phyloP scores from a whole-genome alignment of 257 asterid species.

The Primulina tabacum region DNA sequence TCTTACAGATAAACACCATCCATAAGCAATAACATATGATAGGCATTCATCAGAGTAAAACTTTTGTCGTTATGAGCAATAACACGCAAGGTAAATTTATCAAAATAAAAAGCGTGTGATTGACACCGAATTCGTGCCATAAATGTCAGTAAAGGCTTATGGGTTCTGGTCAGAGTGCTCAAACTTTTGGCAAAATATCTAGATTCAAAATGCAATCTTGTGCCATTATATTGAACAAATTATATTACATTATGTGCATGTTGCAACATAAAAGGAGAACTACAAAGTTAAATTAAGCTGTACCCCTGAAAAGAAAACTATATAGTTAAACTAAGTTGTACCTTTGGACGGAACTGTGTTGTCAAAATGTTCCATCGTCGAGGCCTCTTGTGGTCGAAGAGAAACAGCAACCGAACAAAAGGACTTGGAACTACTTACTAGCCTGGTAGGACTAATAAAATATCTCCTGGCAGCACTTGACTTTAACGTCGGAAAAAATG shows the following conservation, averaged over 20 bases:
- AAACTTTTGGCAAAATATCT: slow-evolving; percentile 5
- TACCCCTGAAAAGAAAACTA: slow-evolving; percentile 29
- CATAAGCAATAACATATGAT: slow-evolving; percentile 25
- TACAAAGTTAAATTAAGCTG: not conserved
- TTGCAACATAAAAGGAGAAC: not conserved
- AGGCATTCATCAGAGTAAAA: not conserved
- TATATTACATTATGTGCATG: not conserved
- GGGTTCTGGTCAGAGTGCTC: not conserved
- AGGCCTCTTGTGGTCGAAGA: slow-evolving; percentile 51
- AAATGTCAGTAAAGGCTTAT: not conserved
- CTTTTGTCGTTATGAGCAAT: not conserved
- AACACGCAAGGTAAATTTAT: not conserved
- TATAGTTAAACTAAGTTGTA: slow-evolving; percentile 19
- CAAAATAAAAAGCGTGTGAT: no score
- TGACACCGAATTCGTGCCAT: not conserved
- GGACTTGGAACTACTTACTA: slow-evolving; percentile 40
- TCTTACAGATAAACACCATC: slow-evolving; percentile 42
- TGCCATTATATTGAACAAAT: not conserved
- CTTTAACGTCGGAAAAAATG: slow-evolving; percentile 30
- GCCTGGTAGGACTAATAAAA: slow-evolving; percentile 24
- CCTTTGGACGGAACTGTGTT: slow-evolving; percentile 80
- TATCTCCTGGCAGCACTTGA: slow-evolving; percentile 34
- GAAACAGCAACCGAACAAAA: slow-evolving; percentile 52
- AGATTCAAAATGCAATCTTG: not conserved
- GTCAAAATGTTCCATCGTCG: slow-evolving; percentile 38